Evolutionary conservation across 495 filamentous ascomycete species (phyloP).

Genomic region (Aspergillus olivimuriae): DNA sequence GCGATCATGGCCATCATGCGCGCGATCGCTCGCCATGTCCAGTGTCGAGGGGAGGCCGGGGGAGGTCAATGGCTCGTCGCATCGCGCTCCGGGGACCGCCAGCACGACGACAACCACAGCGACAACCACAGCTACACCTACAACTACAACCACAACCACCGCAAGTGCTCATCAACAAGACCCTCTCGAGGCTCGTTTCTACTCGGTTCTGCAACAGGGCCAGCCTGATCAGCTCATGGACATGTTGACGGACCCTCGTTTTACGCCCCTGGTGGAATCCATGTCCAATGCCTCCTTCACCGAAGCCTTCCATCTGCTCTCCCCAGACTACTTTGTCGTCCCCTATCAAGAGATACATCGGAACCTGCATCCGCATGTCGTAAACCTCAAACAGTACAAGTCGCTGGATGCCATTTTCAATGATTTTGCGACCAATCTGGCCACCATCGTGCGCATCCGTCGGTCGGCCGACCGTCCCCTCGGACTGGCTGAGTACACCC

Average conservation of each 20-base stretch:
- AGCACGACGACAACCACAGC: not conserved
- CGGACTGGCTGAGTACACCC: constrained; percentile 45
- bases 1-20: no score
- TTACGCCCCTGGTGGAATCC: constrained; percentile 23
- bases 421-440: constrained; percentile 34
- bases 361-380: constrained; percentile 36
- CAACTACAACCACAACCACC: not conserved
- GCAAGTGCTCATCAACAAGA: constrained; percentile 7
- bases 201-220: constrained; percentile 21
- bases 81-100: not conserved
- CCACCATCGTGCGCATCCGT: constrained; percentile 31
- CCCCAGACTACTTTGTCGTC: constrained; percentile 37
- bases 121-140: not conserved
- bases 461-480: constrained; percentile 19
- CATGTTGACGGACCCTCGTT: constrained; percentile 27
- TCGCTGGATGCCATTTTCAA: constrained; percentile 27
- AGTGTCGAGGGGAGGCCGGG: no score
- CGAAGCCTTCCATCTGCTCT: constrained; percentile 31
- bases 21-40: no score
- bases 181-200: constrained; percentile 18
- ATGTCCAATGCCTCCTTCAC: constrained; percentile 31
- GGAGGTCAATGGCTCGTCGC: no score
- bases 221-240: constrained; percentile 37
- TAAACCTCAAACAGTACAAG: constrained; percentile 19
- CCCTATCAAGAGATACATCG: constrained; percentile 45